phyloP scores from a whole-genome alignment of 2,329 filamentous ascomycete genomes.

The Fusarium goolgardi region DNA sequence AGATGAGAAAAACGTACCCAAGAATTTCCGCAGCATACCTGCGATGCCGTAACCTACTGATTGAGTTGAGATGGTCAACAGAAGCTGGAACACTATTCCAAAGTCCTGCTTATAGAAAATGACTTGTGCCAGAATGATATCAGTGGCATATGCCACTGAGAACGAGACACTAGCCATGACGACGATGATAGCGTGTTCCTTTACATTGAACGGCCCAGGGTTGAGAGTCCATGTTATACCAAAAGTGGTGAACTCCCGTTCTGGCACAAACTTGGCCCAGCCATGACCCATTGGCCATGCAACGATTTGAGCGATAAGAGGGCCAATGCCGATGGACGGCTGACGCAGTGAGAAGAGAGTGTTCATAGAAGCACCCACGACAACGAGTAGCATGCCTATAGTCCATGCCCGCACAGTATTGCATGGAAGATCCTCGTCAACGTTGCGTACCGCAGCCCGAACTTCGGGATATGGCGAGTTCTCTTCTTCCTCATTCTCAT shows the following conservation, averaged over 20 bases:
- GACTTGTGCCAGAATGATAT: constrained; percentile 77
- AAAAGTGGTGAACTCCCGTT: constrained; percentile 61
- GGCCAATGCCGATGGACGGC: constrained; percentile 69
- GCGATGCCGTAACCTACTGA: constrained; percentile 77
- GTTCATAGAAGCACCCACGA: constrained; percentile 70
- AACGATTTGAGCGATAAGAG: constrained; percentile 72
- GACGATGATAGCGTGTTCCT: constrained; percentile 75
- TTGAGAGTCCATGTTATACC: constrained; percentile 70
- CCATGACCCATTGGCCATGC: constrained; percentile 72
- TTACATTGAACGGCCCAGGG: constrained; percentile 76
- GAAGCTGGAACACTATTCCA: constrained; percentile 72
- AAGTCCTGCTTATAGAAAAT: constrained; percentile 79
- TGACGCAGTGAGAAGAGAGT: constrained; percentile 72
- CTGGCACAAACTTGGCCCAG: constrained; percentile 69
- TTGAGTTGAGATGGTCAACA: constrained; percentile 75
- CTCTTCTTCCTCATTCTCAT: constrained; percentile 52
- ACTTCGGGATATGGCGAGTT: constrained; percentile 75
- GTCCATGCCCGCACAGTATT: constrained; percentile 74
- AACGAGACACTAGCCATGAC: constrained; percentile 80
- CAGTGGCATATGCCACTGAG: constrained; percentile 76
- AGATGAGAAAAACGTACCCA: constrained; percentile 57
- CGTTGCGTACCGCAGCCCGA: constrained; percentile 71
- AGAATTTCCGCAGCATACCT: constrained; percentile 72
- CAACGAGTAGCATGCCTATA: constrained; percentile 68
- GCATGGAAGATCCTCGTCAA: constrained; percentile 73